Percentiles rank a stretch among this genome's conserved stretches.
phyloP scores from a whole-genome alignment of 768 basidiomycete genomes.

The Hortiboletus campestris region DNA sequence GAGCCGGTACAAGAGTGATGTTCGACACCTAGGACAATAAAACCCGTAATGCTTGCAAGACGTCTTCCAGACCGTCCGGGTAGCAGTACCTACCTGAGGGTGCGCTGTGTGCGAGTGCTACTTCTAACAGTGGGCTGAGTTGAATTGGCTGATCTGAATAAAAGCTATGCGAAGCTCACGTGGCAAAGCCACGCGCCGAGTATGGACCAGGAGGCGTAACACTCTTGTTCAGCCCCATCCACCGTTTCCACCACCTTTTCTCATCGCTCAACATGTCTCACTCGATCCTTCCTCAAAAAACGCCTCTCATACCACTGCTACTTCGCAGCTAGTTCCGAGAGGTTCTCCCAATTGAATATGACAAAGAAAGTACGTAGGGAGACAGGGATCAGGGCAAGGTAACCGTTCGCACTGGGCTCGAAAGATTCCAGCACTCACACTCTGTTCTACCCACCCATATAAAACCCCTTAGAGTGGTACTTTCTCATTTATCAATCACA shows the following conservation, averaged over 20 bases:
- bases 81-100: background rate
- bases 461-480: background rate
- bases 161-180: conserved; percentile 25
- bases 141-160: conserved; percentile 20
- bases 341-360: background rate
- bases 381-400: conserved; percentile 28
- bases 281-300: conserved; percentile 14
- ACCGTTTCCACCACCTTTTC: conserved; percentile 28
- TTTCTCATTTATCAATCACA: background rate
- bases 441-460: background rate
- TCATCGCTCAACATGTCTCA: conserved; percentile 25
- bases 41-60: too few species aligned
- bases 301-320: background rate
- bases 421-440: conserved; percentile 10
- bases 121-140: background rate
- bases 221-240: conserved; percentile 34
- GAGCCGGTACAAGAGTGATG: background rate
- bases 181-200: conserved; percentile 32
- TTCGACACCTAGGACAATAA: background rate
- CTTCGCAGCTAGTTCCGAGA: background rate
- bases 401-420: conserved; percentile 9
- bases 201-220: conserved; percentile 30
- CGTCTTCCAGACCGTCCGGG: background rate
- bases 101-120: background rate
- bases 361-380: background rate